Base-by-base conservation (phyloP, 2,329 filamentous ascomycete species). In the Cladosporium velox region DNA sequence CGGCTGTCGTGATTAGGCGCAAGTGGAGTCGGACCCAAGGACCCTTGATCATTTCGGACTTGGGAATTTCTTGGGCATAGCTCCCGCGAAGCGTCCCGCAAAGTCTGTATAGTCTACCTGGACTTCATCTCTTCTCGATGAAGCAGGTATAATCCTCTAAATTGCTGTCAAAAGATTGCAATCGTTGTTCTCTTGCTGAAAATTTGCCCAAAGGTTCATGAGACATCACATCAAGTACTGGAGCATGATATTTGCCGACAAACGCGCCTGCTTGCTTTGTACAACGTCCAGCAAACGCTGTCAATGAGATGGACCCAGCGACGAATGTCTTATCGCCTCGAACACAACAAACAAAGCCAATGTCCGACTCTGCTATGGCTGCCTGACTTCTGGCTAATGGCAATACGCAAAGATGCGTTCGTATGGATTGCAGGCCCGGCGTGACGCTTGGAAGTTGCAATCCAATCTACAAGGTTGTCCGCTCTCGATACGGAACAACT, bases 61-160 rank as follows among this genome's bases (percentile, higher is more conserved):
- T 38, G 49, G 3, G 34, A 28, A 26, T 41, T 63, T 30, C 47
- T 58, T 38, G 49, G 60, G 60, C 11, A 63, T 63, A 63, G 60
- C 26, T 21, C 35, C 61, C 61, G 51, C 51, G n/a, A 18, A 30
- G 12, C 21, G 61, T 47, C 51, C 61, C 61, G 61, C 34, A 32
- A 64, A 47, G 34, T 57, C 51, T 47, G 34, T 30, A 24, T n/a
- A 47, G 51, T 52, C 32, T 64, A 64, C 51, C 54, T 57, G 51
- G 18, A 64, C 61, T 64, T 64, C 61, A 64, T 44, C 61, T 64
- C 44, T 51, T 62, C 47, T 55, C 41, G 41, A 47, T 47, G n/a
- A 3, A 10, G 41, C 41, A 21, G 41, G 41, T 21, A 47, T 47
- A 47, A 3, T 11, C 41, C 3, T 47, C 21, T 47, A 2, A 21